Base-by-base conservation (phyloP, 495 filamentous ascomycete genomes). In the Trichoderma virens region DNA sequence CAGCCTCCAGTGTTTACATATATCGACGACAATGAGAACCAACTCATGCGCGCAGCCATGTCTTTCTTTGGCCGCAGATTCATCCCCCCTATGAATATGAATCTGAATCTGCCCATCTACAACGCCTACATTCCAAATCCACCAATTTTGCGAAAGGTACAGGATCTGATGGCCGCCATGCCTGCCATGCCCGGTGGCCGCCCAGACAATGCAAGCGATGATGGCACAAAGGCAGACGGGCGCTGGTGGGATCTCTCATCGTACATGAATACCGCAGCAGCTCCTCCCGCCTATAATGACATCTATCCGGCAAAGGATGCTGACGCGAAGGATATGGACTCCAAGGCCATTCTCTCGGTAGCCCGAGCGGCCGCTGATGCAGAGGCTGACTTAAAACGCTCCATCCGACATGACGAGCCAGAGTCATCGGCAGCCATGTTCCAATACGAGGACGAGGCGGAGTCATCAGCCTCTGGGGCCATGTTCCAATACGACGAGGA, bases 231-330 rank as follows among this genome's bases (percentile, higher is more conserved):
- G 63, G 78, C 69, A 5, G 82, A 86, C 66, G 80, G 79, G 65
- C 77, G 81, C 67, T 91, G 90, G 87, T 90, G 88, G 83, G 87
- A 90, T 69, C 76, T 88, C 73, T 74, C 80, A 74, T 66, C 74
- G 72, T 63, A 80, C 76, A 56, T 76, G 68, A 41, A 41, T 5
- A 30, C 38, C 41, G 75, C 67, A 4, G 71, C 77, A 30, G 64
- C 72, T 2, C 91, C 91, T 6, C 91, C 91, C 35, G 84, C 91
- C 5, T 96, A 96, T 65, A 85, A 92, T 62, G 91, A 92, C 25
- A 82, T 95, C 31, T 96, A 85, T 70, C 91, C 91, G 6, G 67
- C 72, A 41, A 61, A 79, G 16, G 78, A 78, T 54, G 67, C 76
- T 6, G 82, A 85, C 43, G 77, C 78, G 20, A 91, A 92, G 76